Evolutionary conservation across 1,284 basidiomycete species (phyloP).

Genomic region (Papiliotrema flavescens): DNA sequence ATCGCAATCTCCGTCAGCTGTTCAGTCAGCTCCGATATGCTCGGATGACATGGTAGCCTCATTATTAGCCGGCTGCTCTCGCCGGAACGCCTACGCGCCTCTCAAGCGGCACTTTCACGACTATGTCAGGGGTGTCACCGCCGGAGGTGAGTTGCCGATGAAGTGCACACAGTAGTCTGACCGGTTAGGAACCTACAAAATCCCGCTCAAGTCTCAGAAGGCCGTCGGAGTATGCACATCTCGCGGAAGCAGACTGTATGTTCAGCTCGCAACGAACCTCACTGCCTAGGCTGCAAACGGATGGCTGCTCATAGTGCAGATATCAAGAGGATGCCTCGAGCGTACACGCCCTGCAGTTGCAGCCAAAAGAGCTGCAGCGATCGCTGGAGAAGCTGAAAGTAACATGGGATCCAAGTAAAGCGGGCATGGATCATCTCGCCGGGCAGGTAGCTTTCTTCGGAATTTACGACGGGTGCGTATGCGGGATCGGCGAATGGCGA

Average conservation of each 20-base stretch:
- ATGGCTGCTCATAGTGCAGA: conserved; percentile 28
- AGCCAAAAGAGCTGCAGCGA: conserved; percentile 65
- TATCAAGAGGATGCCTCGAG: conserved; percentile 82
- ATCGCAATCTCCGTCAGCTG: too few species aligned
- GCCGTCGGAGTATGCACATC: conserved; percentile 60
- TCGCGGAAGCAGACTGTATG: neutral
- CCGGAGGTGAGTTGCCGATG: conserved; percentile 17
- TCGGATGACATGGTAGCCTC: neutral
- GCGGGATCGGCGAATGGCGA: neutral
- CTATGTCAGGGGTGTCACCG: conserved; percentile 35
- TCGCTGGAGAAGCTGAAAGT: conserved; percentile 62
- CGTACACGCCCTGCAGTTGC: conserved; percentile 67
- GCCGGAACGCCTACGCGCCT: neutral
- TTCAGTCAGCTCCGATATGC: neutral
- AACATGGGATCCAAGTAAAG: conserved; percentile 62
- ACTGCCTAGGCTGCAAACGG: conserved; percentile 60
- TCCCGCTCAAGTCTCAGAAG: conserved; percentile 39
- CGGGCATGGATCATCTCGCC: conserved; percentile 56
- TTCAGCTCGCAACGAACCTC: neutral
- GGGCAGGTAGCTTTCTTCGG: conserved; percentile 79
- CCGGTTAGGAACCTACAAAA: conserved; percentile 37
- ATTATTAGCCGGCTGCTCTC: neutral
- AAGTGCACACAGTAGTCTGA: neutral
- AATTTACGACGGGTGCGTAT: conserved; percentile 77
- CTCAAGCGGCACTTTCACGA: conserved; percentile 25